Percentiles rank a stretch among this genome's conserved stretches.
These are phyloP conservation scores for Sporisorium iseilematis-ciliati DNA, from an alignment of 1,284 basidiomycete genomes.

Conservation along the genomic window DNA sequence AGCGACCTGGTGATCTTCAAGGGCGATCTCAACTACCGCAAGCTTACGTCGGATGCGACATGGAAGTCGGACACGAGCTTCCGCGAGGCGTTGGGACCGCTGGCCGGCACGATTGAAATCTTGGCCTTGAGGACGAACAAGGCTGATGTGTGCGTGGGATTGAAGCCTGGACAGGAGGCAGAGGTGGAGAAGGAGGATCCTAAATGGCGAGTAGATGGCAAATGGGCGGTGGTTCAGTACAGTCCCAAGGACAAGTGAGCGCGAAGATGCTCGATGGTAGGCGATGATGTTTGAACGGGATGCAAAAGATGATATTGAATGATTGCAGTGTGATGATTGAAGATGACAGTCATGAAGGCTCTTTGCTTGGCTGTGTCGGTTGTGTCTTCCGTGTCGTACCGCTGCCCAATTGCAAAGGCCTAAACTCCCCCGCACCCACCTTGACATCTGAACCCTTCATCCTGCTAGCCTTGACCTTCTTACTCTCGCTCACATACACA, in stretches of 20 bases:
- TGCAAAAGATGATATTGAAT: neutral
- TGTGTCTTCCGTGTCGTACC: neutral
- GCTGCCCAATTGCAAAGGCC: constrained; percentile 23
- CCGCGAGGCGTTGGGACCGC: constrained; percentile 79
- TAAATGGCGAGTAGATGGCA: constrained; percentile 63
- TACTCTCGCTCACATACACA: constrained; percentile 35
- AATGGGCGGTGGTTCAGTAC: constrained; percentile 62
- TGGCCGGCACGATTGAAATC: constrained; percentile 80
- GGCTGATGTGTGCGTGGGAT: constrained; percentile 76
- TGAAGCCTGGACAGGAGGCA: constrained; percentile 53
- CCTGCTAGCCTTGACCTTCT: constrained; percentile 13
- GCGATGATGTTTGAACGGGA: neutral
- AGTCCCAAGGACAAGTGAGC: constrained; percentile 37
- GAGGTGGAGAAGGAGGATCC: constrained; percentile 53
- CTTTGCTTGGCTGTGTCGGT: neutral
- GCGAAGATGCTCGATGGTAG: neutral
- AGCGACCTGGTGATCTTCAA: constrained; percentile 91
- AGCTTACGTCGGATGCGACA: constrained; percentile 86
- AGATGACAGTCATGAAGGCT: constrained; percentile 16
- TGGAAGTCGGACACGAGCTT: constrained; percentile 90
- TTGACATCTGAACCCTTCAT: constrained; percentile 41
- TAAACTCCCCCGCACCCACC: constrained; percentile 6
- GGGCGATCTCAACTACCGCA: constrained; percentile 80
- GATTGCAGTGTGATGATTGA: neutral
- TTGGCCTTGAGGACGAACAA: constrained; percentile 92